These are phyloP conservation scores for Phialophora verrucosa DNA, from an alignment of 2,329 filamentous ascomycete genomes.

Conservation along the genomic window DNA sequence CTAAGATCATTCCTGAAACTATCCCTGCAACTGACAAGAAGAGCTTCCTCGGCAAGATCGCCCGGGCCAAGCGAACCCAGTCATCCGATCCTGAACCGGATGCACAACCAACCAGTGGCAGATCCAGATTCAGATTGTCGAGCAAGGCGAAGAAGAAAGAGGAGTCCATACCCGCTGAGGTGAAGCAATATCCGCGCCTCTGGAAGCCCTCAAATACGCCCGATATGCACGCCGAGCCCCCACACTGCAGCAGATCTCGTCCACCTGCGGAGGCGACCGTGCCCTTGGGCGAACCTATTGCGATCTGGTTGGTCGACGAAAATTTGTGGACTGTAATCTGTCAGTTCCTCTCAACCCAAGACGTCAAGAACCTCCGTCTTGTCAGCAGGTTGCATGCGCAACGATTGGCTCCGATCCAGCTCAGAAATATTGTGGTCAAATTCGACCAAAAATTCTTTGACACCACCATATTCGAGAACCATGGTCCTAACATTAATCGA, in stretches of 20 bases:
- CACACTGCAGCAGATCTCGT: neutral
- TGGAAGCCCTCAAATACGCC: constrained; percentile 5
- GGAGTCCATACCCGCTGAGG: neutral
- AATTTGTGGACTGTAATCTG: constrained; percentile 68
- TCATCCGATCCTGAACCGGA: neutral
- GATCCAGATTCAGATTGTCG: constrained; percentile 1
- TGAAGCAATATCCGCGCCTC: constrained; percentile 8
- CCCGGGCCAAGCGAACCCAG: neutral
- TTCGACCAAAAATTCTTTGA: constrained; percentile 67
- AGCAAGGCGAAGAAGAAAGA: neutral
- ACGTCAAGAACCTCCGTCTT: constrained; percentile 66
- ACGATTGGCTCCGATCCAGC: constrained; percentile 64
- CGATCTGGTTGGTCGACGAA: constrained; percentile 54
- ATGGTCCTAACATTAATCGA: constrained; percentile 65
- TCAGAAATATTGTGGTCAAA: constrained; percentile 67
- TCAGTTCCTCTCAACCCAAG: constrained; percentile 60
- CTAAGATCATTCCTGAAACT: constrained; percentile 24
- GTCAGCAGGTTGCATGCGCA: constrained; percentile 65
- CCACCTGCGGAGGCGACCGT: neutral
- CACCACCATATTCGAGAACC: constrained; percentile 63
- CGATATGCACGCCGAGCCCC: neutral
- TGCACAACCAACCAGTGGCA: neutral
- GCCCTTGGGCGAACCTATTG: neutral
- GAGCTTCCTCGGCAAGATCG: constrained; percentile 11
- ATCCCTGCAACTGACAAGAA: constrained; percentile 26